These are phyloP conservation scores for Quercus engelmannii DNA, from an alignment of 306 rosid genomes.

Conservation along the genomic window DNA sequence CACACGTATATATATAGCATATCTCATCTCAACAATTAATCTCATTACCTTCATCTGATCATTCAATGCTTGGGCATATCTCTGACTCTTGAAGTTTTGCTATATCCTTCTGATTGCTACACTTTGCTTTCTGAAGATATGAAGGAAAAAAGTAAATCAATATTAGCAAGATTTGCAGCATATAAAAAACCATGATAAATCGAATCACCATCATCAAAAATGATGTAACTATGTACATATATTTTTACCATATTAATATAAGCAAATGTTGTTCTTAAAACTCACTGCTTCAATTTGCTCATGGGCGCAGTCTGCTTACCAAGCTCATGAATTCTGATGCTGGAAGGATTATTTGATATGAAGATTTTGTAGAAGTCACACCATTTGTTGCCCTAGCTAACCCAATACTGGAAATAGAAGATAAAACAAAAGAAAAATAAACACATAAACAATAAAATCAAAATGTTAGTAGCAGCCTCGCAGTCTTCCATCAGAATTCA, in stretches of 20 bases:
- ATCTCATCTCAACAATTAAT: constrained; percentile 36
- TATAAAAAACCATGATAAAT: not conserved
- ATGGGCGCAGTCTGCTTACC: constrained; percentile 60
- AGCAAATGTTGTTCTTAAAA: not conserved
- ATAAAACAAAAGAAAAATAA: not conserved
- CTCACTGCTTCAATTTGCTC: constrained; percentile 91
- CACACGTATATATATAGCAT: not conserved
- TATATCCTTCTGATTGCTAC: constrained; percentile 85
- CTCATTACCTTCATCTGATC: constrained; percentile 44
- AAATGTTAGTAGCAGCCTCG: not conserved
- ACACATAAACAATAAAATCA: not conserved
- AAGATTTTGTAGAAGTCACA: constrained; percentile 91
- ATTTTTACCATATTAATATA: not conserved
- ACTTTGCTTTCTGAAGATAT: constrained; percentile 73
- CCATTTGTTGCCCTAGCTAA: constrained; percentile 98
- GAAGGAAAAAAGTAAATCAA: constrained; percentile 10
- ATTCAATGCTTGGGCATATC: constrained; percentile 54
- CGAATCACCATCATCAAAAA: too few species aligned
- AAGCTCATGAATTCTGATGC: constrained; percentile 89
- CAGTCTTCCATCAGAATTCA: not conserved
- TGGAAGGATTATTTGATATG: constrained; percentile 76
- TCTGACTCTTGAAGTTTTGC: constrained; percentile 56
- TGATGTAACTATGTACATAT: too few species aligned
- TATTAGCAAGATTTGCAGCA: not conserved
- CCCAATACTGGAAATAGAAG: constrained; percentile 71